Evolutionary conservation across 2,329 filamentous ascomycete species (phyloP).

Genomic region (Alternaria novae-zelandiae): DNA sequence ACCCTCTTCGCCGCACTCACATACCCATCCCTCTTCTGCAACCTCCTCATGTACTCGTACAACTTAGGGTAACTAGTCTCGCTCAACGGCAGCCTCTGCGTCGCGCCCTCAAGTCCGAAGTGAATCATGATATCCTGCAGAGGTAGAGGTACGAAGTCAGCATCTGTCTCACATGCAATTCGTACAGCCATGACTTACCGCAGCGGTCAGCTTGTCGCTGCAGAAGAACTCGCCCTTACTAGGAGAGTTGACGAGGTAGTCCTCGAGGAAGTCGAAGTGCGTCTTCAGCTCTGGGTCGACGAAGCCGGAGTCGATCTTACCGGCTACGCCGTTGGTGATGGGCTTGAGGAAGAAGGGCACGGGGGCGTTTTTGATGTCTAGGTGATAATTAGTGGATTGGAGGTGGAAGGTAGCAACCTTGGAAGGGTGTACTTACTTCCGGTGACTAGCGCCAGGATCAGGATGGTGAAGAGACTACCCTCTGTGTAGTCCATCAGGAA

Average conservation of each 20-base stretch:
- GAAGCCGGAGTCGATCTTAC: slow-evolving; percentile 54
- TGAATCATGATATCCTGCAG: slow-evolving; percentile 57
- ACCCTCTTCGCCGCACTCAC: slow-evolving; percentile 58
- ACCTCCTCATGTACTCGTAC: slow-evolving; percentile 52
- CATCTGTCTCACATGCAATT: no score
- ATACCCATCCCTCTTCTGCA: slow-evolving; percentile 56
- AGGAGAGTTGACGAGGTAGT: slow-evolving; percentile 55
- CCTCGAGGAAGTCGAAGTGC: slow-evolving; percentile 60
- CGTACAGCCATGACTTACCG: slow-evolving; percentile 14
- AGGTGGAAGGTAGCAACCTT: not conserved
- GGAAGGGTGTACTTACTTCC: slow-evolving; percentile 33
- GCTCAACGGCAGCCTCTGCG: slow-evolving; percentile 45
- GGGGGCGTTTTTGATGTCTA: slow-evolving; percentile 55
- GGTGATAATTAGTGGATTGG: no score
- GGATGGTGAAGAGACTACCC: slow-evolving; percentile 77
- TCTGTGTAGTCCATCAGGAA: slow-evolving; percentile 78
- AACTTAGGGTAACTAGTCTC: slow-evolving; percentile 56
- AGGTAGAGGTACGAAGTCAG: no score
- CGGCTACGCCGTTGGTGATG: slow-evolving; percentile 63
- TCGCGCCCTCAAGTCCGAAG: slow-evolving; percentile 58
- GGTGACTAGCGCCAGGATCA: slow-evolving; percentile 70
- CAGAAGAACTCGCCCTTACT: slow-evolving; percentile 59
- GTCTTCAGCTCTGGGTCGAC: slow-evolving; percentile 56
- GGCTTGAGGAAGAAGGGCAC: slow-evolving; percentile 74
- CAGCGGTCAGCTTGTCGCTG: slow-evolving; percentile 56